Conservation (phyloP, 176 grass and related monocot species). For the Saccharum spontaneum region DNA sequence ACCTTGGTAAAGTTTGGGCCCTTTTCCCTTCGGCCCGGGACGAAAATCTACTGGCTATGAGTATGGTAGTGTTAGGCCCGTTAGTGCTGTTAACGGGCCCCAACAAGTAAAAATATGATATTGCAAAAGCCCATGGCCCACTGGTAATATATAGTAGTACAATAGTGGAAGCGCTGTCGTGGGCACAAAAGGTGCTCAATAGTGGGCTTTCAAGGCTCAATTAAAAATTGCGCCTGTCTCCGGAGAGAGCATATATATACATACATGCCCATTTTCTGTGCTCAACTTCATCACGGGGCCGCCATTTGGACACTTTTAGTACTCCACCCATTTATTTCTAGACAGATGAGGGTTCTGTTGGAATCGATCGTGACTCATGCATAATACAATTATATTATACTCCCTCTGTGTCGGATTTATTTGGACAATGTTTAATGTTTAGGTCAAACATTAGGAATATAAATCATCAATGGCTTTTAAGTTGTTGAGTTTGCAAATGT, state of each 20-base stretch:
- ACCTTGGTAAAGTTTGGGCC: not conserved
- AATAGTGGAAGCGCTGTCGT: not conserved
- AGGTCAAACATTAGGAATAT: too few species aligned
- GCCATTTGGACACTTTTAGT: not conserved
- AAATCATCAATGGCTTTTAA: too few species aligned
- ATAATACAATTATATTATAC: not conserved
- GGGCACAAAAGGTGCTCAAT: not conserved
- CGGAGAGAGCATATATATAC: not conserved
- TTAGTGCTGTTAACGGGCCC: not conserved
- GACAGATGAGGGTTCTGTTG: not conserved
- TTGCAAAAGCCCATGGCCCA: not conserved
- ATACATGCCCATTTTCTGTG: not conserved
- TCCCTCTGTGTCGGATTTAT: too few species aligned
- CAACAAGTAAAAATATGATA: not conserved
- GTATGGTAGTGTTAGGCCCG: not conserved
- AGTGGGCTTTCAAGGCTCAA: not conserved
- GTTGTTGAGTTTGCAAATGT: too few species aligned
- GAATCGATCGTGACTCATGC: not conserved
- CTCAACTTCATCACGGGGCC: not conserved
- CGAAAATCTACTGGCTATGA: not conserved
- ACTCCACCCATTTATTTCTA: not conserved
- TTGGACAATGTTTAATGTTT: too few species aligned
- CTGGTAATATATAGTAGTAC: not conserved
- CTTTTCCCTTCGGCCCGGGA: not conserved
- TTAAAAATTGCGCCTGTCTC: not conserved